These are phyloP conservation scores for Aleurites moluccanus DNA, from an alignment of 441 rosid species.

Conservation along the genomic window DNA sequence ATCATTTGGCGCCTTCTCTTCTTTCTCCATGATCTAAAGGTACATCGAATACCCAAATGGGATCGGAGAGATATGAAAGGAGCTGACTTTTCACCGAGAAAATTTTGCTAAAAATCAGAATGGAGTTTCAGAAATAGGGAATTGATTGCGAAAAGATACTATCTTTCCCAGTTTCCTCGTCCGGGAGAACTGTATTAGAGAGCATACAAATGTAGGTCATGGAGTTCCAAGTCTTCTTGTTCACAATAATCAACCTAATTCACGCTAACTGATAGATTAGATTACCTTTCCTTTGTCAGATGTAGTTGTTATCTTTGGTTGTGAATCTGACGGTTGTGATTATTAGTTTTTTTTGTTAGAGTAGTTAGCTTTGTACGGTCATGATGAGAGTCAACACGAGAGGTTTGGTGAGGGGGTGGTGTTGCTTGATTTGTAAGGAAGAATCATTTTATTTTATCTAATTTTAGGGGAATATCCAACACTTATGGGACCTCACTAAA, in stretches of 20 bases:
- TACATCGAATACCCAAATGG: not conserved
- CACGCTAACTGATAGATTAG: constrained; percentile 18
- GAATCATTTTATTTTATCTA: not conserved
- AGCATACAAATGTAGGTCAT: not conserved
- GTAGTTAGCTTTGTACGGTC: not conserved
- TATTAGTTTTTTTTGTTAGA: not conserved
- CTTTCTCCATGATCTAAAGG: constrained; percentile 44
- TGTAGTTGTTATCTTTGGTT: not conserved
- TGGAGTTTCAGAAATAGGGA: not conserved
- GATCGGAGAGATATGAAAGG: not conserved
- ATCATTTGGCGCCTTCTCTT: constrained; percentile 36
- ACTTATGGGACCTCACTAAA: not conserved
- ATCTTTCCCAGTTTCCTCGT: not conserved
- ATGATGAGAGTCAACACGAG: constrained; percentile 8
- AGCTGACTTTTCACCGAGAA: no score
- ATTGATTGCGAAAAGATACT: not conserved
- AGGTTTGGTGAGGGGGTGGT: constrained; percentile 17
- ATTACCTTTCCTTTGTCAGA: not conserved
- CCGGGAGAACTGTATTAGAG: not conserved
- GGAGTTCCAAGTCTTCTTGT: not conserved
- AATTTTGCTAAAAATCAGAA: not conserved
- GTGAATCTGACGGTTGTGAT: constrained; percentile 21
- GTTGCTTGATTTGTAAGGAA: constrained; percentile 22
- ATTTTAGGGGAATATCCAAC: not conserved
- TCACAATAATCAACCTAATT: not conserved